These are phyloP conservation scores for Phyllostachys edulis DNA, from an alignment of 176 grass and related monocot species.

Conservation along the genomic window DNA sequence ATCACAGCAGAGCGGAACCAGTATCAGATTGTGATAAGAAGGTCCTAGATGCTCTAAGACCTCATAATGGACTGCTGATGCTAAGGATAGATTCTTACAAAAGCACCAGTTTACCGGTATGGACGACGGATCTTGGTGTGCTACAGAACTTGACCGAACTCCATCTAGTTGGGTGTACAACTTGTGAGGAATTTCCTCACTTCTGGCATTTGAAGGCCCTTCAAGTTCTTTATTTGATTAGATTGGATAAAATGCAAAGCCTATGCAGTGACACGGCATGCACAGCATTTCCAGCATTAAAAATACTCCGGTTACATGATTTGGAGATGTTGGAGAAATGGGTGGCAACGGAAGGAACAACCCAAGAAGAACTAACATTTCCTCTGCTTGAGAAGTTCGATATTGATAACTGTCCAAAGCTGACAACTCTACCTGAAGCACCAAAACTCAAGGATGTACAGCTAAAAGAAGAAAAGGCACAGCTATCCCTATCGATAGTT, in stretches of 20 bases:
- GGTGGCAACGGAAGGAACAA: background rate
- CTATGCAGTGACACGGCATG: background rate
- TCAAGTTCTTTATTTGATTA: background rate
- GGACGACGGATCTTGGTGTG: background rate
- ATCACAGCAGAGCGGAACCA: background rate
- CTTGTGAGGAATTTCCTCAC: background rate
- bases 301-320: background rate
- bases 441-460: too few species aligned
- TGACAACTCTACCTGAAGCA: background rate
- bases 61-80: background rate
- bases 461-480: too few species aligned
- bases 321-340: background rate
- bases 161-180: background rate
- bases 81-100: background rate
- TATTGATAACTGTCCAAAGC: background rate
- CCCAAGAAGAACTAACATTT: background rate
- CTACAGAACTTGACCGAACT: conserved; percentile 6
- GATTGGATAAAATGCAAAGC: background rate
- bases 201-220: background rate
- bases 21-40: background rate
- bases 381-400: background rate
- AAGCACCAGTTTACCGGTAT: background rate
- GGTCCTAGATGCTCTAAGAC: conserved; percentile 8
- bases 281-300: too few species aligned
- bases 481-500: too few species aligned